Evolutionary conservation across 441 rosid species (phyloP).

Genomic region (Corymbia citriodora): DNA sequence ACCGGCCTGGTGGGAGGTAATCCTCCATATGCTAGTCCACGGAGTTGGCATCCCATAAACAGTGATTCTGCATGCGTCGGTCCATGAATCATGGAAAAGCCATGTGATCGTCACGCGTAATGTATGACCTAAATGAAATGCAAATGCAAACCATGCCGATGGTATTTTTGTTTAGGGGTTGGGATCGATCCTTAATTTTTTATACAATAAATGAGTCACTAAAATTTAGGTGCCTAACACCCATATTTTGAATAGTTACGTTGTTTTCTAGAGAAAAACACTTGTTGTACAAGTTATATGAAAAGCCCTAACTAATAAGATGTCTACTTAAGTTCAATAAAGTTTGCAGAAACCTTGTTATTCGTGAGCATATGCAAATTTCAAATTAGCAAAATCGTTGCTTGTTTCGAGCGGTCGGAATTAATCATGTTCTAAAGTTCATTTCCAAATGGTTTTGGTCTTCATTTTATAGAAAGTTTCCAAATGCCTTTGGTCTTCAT

Average conservation of each 20-base stretch:
- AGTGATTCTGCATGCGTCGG: background rate
- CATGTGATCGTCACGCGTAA: background rate
- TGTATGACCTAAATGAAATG: background rate
- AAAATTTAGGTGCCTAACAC: background rate
- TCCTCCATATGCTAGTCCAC: background rate
- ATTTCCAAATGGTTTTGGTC: background rate
- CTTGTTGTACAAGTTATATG: background rate
- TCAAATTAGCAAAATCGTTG: background rate
- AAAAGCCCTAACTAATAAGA: background rate
- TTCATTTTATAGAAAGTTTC: background rate
- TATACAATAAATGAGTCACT: background rate
- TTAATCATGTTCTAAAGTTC: background rate
- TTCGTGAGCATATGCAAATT: background rate
- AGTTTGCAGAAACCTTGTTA: background rate
- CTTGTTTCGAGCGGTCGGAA: background rate
- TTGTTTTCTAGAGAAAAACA: background rate
- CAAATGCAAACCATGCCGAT: background rate
- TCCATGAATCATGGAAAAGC: background rate
- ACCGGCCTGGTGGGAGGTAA: background rate
- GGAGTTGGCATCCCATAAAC: background rate
- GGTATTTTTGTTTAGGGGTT: background rate
- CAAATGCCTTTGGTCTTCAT: background rate
- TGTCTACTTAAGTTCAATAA: background rate
- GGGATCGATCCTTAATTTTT: background rate
- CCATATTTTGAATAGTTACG: background rate